phyloP scores from a whole-genome alignment of 2,329 filamentous ascomycete genomes.

The Penicillium sp. region DNA sequence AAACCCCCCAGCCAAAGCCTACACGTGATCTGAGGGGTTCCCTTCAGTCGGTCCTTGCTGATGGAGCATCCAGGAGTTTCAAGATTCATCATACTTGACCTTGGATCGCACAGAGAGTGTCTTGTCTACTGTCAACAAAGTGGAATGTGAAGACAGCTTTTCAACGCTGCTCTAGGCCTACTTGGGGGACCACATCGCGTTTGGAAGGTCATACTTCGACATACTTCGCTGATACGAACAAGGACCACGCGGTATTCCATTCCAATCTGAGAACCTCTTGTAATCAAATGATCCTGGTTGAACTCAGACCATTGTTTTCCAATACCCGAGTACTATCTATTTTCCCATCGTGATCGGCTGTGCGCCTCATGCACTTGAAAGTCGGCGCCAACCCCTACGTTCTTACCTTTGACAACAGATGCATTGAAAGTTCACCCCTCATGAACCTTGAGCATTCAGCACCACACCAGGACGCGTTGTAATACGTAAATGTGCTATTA shows the following conservation, averaged over 20 bases:
- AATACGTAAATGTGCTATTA: no score
- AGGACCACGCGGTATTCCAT: background rate
- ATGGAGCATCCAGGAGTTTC: constrained; percentile 19
- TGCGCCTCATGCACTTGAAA: no score
- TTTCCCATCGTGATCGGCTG: no score
- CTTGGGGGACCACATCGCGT: background rate
- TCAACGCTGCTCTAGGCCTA: background rate
- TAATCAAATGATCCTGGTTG: no score
- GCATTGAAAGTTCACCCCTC: no score
- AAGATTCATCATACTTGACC: constrained; percentile 16
- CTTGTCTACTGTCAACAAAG: background rate
- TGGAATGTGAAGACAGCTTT: background rate
- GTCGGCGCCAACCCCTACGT: no score
- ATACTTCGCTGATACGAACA: background rate
- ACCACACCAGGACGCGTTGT: no score
- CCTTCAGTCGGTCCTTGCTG: constrained; percentile 11
- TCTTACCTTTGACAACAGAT: no score
- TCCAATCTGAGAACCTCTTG: background rate
- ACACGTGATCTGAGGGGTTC: constrained; percentile 22
- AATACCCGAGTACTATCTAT: no score
- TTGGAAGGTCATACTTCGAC: background rate
- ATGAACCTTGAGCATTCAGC: no score
- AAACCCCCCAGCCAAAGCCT: background rate
- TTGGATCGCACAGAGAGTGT: constrained; percentile 8
- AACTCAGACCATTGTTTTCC: no score